Evolutionary conservation across 2,329 filamentous ascomycete species (phyloP), one percentile per base, ranked within the genome.

Genomic region (Truncatella angustata): DNA sequence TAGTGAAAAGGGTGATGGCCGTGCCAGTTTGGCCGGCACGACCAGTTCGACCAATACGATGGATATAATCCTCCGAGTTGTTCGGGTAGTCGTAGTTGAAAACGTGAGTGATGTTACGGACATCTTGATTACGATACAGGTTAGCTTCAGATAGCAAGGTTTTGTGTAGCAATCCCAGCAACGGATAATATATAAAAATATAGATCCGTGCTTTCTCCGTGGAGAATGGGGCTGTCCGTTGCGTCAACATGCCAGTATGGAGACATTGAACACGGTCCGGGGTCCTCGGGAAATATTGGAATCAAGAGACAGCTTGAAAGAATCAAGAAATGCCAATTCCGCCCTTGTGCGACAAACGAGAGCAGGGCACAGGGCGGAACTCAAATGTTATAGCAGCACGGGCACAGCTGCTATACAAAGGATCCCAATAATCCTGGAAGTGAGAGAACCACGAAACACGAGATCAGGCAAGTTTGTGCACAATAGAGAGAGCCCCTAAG

Each of bases 11-110:
- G 60, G 94, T 97, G 70, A 97, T 97, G 71, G 94, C 94, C 66
- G 92, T 97, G 77, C 94, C 94, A 60, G 87, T 90, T 67, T 88
- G 87, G 77, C 94, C 94, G 70, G 94, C 93, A 80, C 93, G 90
- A 66, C 94, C 93, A 65, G 94, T 97, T 77, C 94, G 89, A 66
- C 94, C 94, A 73, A 93, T 94, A 73, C 94, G 89, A 71, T 97
- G 94, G 63, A 97, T 96, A 68, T 97, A 97, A 70, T 97, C 93
- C 79, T 99, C 94, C 67, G 94, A 85, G 76, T 97, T 97, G 81
- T 97, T 97, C 73, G 93, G 93, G 77, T 97, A 97, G 74, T 97
- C 94, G 90, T 97, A 97, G 86, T 97, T 97, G 79, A 99, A 84
- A 77, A 99, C 94, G 80, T 99, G 94, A 77, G 94, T 97, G 80